Base-by-base conservation (phyloP, 1,139 yeast species). In the Kodamaea anthophila region DNA sequence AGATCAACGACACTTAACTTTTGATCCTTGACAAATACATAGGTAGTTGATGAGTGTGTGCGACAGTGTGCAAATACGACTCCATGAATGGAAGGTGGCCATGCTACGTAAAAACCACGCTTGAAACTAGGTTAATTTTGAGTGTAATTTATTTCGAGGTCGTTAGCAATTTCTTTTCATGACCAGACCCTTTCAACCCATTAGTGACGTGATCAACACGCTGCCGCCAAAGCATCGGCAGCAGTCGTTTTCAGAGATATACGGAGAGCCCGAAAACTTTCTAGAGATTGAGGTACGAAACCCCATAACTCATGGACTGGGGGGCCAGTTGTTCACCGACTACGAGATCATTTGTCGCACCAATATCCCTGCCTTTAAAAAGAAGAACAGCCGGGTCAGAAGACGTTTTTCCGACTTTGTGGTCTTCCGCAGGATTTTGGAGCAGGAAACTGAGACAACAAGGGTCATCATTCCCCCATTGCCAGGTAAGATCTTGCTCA, bases 191-290 rank as follows among this genome's bases (percentile, higher is more conserved):
- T 66, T 66, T 44, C 68, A 63, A 42, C 67, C 73, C 28, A 65
- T 66, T 21, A 63, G 70, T 42, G 72, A 66, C 31, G 55, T 65
- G 19, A 58, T 65, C 32, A 56, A 55, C 39, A 58, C 62, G 11
- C 42, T 60, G 5, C 46, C 62, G 20, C 47, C 54, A 16, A 49
- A 49, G 33, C 53, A 63, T 41, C 74, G 71, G 41, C 70, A 65
- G 39, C 94, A 83, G 51, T 70, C 86, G 7, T 79, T 78, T 53
- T 84, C 75, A 41, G 95, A 86, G 47, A 71, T 84, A 26, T 91
- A 91, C 47, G 95, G 94, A 1, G 95, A 84, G 43, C 97, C 97
- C 0, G 98, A 91, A 55, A 86, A 87, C 57, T 86, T 87, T 48
- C 67, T 91, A 26, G 98, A 91, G 55, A 79, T 93, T 23, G 97